phyloP scores from a whole-genome alignment of 164 flowering plant genomes.

The Buxus sempervirens region DNA sequence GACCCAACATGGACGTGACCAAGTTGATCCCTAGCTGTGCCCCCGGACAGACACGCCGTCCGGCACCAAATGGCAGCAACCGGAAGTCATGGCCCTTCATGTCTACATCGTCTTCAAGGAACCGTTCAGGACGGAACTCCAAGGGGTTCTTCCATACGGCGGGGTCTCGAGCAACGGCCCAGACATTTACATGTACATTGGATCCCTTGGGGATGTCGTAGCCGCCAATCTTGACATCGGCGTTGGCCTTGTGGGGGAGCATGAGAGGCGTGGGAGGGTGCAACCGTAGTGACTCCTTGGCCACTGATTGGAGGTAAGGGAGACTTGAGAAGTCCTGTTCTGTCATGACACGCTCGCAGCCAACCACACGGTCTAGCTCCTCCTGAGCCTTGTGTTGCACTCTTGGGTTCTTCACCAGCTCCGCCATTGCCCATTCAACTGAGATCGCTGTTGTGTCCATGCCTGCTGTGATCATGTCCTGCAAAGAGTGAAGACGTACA shows the following conservation, averaged over 20 bases:
- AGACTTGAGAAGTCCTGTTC: neutral
- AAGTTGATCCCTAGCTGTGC: conserved; percentile 22
- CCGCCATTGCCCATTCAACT: conserved; percentile 3
- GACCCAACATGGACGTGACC: conserved; percentile 20
- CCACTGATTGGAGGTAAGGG: conserved; percentile 6
- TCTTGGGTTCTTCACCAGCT: conserved; percentile 1
- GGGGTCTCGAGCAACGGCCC: conserved; percentile 11
- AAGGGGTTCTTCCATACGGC: conserved; percentile 6
- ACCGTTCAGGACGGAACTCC: conserved; percentile 10
- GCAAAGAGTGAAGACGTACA: neutral
- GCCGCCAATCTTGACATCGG: conserved; percentile 6
- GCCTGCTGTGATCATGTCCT: conserved; percentile 4
- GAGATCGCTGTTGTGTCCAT: conserved; percentile 3
- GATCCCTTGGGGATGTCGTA: conserved; percentile 15
- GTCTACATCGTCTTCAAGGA: conserved; percentile 14
- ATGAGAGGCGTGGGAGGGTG: neutral
- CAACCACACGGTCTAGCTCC: neutral
- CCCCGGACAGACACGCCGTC: conserved; percentile 15
- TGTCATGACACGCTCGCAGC: neutral
- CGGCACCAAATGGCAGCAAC: conserved; percentile 12
- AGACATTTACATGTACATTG: conserved; percentile 10
- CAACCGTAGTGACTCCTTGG: conserved; percentile 2
- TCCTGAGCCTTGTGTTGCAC: conserved; percentile 5
- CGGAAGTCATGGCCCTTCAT: conserved; percentile 14
- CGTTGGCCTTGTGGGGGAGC: conserved; percentile 3